Evolutionary conservation across 108 stramenopile species (phyloP), one percentile per base, ranked within the genome.

Genomic region (Skeletonema tropicum): DNA sequence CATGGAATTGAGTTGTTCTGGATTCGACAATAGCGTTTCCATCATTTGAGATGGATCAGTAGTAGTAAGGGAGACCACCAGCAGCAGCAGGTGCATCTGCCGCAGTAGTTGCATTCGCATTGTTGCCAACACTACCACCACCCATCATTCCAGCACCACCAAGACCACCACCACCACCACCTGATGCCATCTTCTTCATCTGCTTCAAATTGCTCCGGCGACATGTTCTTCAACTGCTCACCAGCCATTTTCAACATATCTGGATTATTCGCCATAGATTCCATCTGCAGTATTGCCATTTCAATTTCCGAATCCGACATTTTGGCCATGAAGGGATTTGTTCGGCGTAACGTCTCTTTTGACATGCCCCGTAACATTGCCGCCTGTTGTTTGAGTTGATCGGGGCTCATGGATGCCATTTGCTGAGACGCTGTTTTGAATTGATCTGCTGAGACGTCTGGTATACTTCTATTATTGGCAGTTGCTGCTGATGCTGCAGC

Each of bases 221-320:
- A 71, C 80, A 88, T 74, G 68, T 73, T 74, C 73, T 84, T 83
- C 87, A 92, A 82, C 57, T 92, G 89, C 13, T 90, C 83, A 68
- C 73, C 71, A 9, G 85, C 87, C 87, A 86, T 76, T 64, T 88
- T 89, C 75, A 94, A 71, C 87, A 94, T 80, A 0, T 63, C 75
- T 15, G 93, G 93, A 80, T 92, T 84, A 48, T 59, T 63, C 23
- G 91, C 91, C 87, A 91, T 91, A 66, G 66, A 67, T 68, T 90
- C 88, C 79, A 92, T 89, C 68, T 90, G 89, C 3, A 17, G 66
- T 33, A 85, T 85, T 8, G 88, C 82, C 64, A 75, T 65, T 64
- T 81, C 66, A 30, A 92, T 88, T 63, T 89, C 86, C 7, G 70
- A 82, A 66, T 92, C 84, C 8, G 82, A 84, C 85, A 92, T 82